Percentiles rank a stretch among this genome's conserved stretches.
These are phyloP conservation scores for Grosmannia clavigera DNA, from an alignment of 2,329 filamentous ascomycete species.

Conservation along the genomic window DNA sequence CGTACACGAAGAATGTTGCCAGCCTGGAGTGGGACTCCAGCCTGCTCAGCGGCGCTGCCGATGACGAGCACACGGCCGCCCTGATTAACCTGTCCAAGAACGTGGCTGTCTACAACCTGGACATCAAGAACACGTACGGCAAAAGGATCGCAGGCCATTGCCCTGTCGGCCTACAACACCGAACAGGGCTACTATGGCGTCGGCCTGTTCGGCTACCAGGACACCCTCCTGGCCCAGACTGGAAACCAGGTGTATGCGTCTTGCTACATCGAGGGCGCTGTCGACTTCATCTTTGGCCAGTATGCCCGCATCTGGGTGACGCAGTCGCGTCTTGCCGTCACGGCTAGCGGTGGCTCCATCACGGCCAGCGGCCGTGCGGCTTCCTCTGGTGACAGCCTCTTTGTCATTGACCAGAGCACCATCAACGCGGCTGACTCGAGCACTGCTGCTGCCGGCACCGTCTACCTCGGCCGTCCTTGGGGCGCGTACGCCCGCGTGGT, in stretches of 20 bases:
- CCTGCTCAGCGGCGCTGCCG: conserved; percentile 32
- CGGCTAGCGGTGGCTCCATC: conserved; percentile 21
- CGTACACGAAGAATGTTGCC: conserved; percentile 44
- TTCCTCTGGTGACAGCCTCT: conserved; percentile 24
- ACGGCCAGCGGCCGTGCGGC: conserved; percentile 17
- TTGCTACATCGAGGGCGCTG: conserved; percentile 24
- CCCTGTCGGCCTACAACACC: conserved; percentile 29
- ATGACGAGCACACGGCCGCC: conserved; percentile 37
- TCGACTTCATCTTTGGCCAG: conserved; percentile 25
- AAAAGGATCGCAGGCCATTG: conserved; percentile 33
- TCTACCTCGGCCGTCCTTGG: conserved; percentile 44
- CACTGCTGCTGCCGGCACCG: conserved; percentile 30
- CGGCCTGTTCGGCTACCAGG: conserved; percentile 33
- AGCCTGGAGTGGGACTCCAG: conserved; percentile 33
- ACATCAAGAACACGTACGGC: conserved; percentile 34
- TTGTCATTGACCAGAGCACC: conserved; percentile 33
- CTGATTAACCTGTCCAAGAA: conserved; percentile 32
- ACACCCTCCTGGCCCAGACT: conserved; percentile 33
- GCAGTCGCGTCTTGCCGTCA: conserved; percentile 18
- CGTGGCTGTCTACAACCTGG: conserved; percentile 52
- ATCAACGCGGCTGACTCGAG: conserved; percentile 19
- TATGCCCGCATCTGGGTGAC: conserved; percentile 11
- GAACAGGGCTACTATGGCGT: conserved; percentile 35
- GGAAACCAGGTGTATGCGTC: conserved; percentile 35
- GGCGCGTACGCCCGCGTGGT: conserved; percentile 30